Conservation (phyloP, 306 rosid species). For the Corylus avellana region DNA sequence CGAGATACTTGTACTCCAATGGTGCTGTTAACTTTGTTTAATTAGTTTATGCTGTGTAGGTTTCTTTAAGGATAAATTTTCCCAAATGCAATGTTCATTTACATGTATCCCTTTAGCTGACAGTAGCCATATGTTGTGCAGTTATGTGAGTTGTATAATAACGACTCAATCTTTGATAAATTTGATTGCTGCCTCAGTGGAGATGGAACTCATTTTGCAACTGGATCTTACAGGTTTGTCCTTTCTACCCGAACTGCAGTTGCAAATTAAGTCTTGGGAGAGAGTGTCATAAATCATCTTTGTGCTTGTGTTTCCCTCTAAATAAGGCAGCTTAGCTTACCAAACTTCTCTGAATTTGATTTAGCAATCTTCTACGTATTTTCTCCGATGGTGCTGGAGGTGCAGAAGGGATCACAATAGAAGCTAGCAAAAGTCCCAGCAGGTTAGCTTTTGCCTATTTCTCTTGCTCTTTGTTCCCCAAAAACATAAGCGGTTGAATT, state of each 20-base stretch:
- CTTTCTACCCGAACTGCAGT: conserved; percentile 8
- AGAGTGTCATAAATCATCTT: background rate
- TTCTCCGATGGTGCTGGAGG: conserved; percentile 45
- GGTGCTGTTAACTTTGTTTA: conserved; percentile 1
- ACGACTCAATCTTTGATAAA: conserved; percentile 66
- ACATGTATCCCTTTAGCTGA: conserved; percentile 22
- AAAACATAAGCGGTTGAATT: background rate
- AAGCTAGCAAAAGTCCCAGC: conserved; percentile 47
- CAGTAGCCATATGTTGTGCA: conserved; percentile 22
- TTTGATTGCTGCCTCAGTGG: conserved; percentile 67
- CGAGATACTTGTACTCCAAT: background rate
- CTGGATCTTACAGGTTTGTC: conserved; percentile 68
- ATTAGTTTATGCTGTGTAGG: background rate
- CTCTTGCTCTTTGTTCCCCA: conserved; percentile 1
- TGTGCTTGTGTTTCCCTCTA: conserved; percentile 3
- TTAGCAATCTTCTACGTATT: conserved; percentile 57
- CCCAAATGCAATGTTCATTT: background rate
- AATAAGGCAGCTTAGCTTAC: conserved; percentile 23
- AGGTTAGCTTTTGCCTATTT: conserved; percentile 34
- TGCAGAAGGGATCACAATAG: conserved; percentile 51
- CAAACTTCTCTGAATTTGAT: conserved; percentile 24
- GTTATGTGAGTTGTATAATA: conserved; percentile 59
- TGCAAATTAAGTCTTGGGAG: conserved; percentile 7
- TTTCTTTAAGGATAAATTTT: background rate
- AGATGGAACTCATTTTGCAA: conserved; percentile 64